Base-by-base conservation (phyloP, 768 basidiomycete species). In the Tricholoma bakamatsutake region DNA sequence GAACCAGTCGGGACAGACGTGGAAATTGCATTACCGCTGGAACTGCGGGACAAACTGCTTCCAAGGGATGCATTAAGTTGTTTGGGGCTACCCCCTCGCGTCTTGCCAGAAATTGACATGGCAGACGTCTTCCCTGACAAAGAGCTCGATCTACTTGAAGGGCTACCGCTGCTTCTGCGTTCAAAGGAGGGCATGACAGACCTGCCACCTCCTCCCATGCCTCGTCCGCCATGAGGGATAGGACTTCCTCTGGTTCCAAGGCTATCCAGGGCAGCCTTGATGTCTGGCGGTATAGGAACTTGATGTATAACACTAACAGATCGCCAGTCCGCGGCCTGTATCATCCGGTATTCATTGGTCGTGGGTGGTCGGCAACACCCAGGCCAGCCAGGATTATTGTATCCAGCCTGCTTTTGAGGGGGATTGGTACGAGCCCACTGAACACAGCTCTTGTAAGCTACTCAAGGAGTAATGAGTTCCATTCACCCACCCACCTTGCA, bases 321-420 rank as follows among this genome's bases (percentile, higher is more conserved):
- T 61, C 77, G 82, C 90, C 90, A 93, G 68, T 91, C 90, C 3
- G 85, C 84, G 50, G 83, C 78, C 18, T 79, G 81, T 55, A 93
- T 84, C 60, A 79, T 67, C 59, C 78, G 76, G 62, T 80, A 76
- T 68, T 93, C 90, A 53, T 66, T 72, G 15, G 74, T 61, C 28
- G 70, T 71, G 1, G 90, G 90, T 0, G 89, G 74, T n/a, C 89
- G 84, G 76, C 90, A 93, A 75, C 90, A 93, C 37, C 90, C 90
- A 40, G 91, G 91, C 88, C 89, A 93, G 18, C 90, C 90, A 33
- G 80, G 80, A 63, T 92, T 93, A 66, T 78, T 73, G 66, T 80
- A 81, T 15, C 81, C 80, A 31, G 79, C 71, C 51, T 72, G 71
- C 65, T 83, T 84, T 56, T 80, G 64, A 15, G 77, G 72, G 33